Conservation (phyloP, 1,139 yeast species). For the Candida sanyaensis region DNA sequence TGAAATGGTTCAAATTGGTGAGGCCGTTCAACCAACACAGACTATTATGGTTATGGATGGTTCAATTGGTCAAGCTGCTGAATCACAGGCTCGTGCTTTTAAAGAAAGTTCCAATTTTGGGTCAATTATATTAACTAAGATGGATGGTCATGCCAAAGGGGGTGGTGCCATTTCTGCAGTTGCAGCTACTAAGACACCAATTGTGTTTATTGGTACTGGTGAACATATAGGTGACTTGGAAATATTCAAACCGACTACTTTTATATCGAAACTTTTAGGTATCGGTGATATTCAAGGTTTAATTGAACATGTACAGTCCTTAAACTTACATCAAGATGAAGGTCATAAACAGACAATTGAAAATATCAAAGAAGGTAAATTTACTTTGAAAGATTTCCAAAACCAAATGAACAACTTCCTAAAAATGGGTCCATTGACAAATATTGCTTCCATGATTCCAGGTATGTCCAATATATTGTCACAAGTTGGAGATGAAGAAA, state of each 20-base stretch:
- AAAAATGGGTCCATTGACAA: conserved; percentile 95
- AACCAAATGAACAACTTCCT: conserved; percentile 93
- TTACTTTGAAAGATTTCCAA: conserved; percentile 88
- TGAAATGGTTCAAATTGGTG: conserved; percentile 93
- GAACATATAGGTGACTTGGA: conserved; percentile 95
- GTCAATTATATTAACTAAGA: conserved; percentile 89
- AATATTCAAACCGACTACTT: conserved; percentile 85
- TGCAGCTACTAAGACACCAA: conserved; percentile 96
- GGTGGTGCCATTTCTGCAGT: conserved; percentile 99
- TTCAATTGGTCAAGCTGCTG: conserved; percentile 98
- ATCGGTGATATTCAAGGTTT: conserved; percentile 95
- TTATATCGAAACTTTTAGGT: conserved; percentile 86
- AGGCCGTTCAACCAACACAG: conserved; percentile 85
- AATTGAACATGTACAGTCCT: conserved; percentile 89
- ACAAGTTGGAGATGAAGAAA: conserved; percentile 90
- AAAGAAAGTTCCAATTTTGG: conserved; percentile 93
- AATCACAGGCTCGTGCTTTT: conserved; percentile 90
- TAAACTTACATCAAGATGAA: conserved; percentile 71
- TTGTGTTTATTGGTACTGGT: conserved; percentile 96
- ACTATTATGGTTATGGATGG: conserved; percentile 98
- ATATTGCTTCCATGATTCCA: conserved; percentile 95
- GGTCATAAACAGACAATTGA: conserved; percentile 86
- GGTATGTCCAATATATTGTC: conserved; percentile 85
- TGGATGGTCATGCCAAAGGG: conserved; percentile 99
- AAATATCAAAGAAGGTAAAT: conserved; percentile 92